phyloP scores from a whole-genome alignment of 2,329 filamentous ascomycete genomes.

The Plectosphaerella cucumerina region DNA sequence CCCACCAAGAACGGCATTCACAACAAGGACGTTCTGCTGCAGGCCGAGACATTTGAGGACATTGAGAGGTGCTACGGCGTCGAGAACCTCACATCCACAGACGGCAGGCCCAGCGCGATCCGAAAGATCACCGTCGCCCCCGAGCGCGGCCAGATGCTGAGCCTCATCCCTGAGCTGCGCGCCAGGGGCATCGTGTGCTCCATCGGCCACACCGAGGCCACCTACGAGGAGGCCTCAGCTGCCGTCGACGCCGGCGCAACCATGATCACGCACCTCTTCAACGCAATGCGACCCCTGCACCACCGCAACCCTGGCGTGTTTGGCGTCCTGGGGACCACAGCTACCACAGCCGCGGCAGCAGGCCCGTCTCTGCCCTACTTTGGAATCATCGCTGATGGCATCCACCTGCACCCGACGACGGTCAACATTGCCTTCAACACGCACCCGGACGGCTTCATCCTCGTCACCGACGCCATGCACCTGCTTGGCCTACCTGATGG shows the following conservation, averaged over 20 bases:
- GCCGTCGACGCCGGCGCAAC: conserved; percentile 72
- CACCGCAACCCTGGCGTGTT: conserved; percentile 91
- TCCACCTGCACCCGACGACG: conserved; percentile 83
- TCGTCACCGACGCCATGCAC: conserved; percentile 92
- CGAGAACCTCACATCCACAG: conserved; percentile 52
- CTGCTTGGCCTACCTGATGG: conserved; percentile 81
- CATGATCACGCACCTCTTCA: conserved; percentile 93
- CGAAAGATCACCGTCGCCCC: conserved; percentile 85
- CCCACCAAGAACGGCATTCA: conserved; percentile 85
- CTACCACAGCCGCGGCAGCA: conserved; percentile 25
- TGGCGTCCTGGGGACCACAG: conserved; percentile 70
- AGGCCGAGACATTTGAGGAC: conserved; percentile 60
- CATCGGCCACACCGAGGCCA: conserved; percentile 83
- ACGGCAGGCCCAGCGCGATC: conserved; percentile 43
- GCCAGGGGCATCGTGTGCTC: conserved; percentile 68
- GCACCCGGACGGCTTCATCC: conserved; percentile 77
- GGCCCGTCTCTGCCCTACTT: conserved; percentile 66
- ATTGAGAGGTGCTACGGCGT: conserved; percentile 69
- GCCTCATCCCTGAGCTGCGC: conserved; percentile 63
- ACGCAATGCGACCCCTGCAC: conserved; percentile 86
- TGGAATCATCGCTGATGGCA: conserved; percentile 85
- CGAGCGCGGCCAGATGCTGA: conserved; percentile 67
- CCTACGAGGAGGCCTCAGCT: conserved; percentile 72
- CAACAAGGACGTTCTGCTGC: conserved; percentile 65
- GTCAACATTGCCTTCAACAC: conserved; percentile 87